A percentile compares a stretch with the other conserved stretches of the same genome.
Conservation (phyloP, 495 filamentous ascomycete species). For the Hyaloscypha finlandica region DNA sequence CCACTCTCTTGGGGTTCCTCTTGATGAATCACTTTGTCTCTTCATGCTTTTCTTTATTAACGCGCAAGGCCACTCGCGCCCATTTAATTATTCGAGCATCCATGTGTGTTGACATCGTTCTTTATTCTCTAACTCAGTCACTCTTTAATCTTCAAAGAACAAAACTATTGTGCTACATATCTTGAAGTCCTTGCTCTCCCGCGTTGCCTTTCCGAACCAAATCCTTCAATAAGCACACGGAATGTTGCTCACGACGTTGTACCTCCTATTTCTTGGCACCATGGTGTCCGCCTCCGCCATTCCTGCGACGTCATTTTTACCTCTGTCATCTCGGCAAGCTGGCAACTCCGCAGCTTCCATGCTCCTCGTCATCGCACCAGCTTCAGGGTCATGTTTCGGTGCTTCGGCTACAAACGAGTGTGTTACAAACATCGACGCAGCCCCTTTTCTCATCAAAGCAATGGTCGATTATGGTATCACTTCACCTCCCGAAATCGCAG, state of each 20-base stretch:
- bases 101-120: not conserved
- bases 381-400: constrained; percentile 20
- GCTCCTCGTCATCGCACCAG: constrained; percentile 29
- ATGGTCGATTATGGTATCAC: constrained; percentile 59
- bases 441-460: constrained; percentile 53
- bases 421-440: constrained; percentile 64
- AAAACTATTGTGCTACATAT: not conserved
- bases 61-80: not conserved
- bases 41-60: not conserved
- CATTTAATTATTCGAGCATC: not conserved
- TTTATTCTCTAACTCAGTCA: not conserved
- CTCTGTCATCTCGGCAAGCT: not conserved
- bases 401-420: constrained; percentile 54
- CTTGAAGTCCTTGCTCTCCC: not conserved
- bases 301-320: not conserved
- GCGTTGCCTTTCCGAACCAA: not conserved
- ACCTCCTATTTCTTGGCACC: not conserved
- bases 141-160: not conserved
- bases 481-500: constrained; percentile 59
- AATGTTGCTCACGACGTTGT: not conserved
- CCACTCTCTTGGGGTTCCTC: not conserved
- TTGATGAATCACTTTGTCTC: not conserved
- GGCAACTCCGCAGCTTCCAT: constrained; percentile 13
- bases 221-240: not conserved
- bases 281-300: not conserved